Conservation (phyloP, 768 basidiomycete species). For the Hydnum rufescens region DNA sequence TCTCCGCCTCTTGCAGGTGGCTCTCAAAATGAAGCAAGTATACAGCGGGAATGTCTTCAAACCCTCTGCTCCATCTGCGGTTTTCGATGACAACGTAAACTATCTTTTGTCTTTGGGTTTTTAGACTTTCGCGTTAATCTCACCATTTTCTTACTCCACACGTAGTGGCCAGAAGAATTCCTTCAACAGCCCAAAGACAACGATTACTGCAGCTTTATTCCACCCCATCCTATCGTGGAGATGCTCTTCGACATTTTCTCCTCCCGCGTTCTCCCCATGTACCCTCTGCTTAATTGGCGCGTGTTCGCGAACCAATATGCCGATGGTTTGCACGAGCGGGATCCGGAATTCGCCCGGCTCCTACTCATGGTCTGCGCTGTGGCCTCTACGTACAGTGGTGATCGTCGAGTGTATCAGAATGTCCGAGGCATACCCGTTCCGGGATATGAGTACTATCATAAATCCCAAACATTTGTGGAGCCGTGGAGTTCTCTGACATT, state of each 20-base stretch:
- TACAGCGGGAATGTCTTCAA: too few species aligned
- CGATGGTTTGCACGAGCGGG: constrained; percentile 29
- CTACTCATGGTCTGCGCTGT: constrained; percentile 55
- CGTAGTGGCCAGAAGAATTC: not conserved
- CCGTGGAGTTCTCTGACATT: too few species aligned
- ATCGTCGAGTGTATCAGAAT: constrained; percentile 32
- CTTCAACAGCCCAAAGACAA: not conserved
- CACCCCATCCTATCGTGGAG: not conserved
- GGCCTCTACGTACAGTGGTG: constrained; percentile 35
- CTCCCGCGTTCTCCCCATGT: too few species aligned
- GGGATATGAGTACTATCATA: constrained; percentile 47
- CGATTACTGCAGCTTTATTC: not conserved
- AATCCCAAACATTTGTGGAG: too few species aligned
- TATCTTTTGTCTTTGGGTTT: too few species aligned
- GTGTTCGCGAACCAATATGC: constrained; percentile 35
- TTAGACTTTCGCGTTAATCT: not conserved
- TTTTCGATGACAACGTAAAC: too few species aligned
- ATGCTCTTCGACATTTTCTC: too few species aligned
- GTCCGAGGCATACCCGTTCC: constrained; percentile 27
- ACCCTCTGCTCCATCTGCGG: too few species aligned
- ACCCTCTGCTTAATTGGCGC: constrained; percentile 57
- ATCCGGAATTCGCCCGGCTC: constrained; percentile 34
- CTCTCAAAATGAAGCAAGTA: not conserved
- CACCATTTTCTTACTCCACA: not conserved
- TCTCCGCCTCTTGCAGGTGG: not conserved